phyloP scores from a whole-genome alignment of 768 basidiomycete species.

The Tulasnella sp. region DNA sequence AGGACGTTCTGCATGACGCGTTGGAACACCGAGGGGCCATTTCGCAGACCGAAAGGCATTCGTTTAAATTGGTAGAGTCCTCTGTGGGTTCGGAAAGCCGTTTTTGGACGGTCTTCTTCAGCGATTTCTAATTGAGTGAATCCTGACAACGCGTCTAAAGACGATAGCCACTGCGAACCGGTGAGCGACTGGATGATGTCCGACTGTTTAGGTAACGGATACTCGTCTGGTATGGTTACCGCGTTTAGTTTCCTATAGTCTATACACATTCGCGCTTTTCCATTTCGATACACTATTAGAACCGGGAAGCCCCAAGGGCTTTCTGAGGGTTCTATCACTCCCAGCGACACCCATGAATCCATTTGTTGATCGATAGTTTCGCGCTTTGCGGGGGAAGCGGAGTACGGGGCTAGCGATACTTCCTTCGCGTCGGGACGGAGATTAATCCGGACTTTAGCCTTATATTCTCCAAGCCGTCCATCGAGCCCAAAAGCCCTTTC shows the following conservation, averaged over 20 bases:
- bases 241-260: too few relatives aligned
- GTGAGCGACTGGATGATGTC: too few relatives aligned
- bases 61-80: conserved; percentile 50
- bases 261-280: conserved; percentile 47
- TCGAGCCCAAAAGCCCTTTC: conserved; percentile 44
- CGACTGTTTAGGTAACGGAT: too few relatives aligned
- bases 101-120: conserved; percentile 43
- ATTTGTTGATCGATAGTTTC: conserved; percentile 43
- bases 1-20: conserved; percentile 49
- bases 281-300: conserved; percentile 47
- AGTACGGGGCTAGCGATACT: conserved; percentile 40
- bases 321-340: conserved; percentile 48
- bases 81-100: conserved; percentile 48
- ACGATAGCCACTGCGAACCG: conserved; percentile 32
- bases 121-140: conserved; percentile 49
- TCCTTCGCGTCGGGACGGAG: conserved; percentile 40
- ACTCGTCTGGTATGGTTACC: too few relatives aligned
- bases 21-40: conserved; percentile 50
- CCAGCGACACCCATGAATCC: conserved; percentile 44
- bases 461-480: conserved; percentile 43
- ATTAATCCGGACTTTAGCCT: conserved; percentile 40
- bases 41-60: conserved; percentile 50
- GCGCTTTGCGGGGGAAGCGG: conserved; percentile 39
- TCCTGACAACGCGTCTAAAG: conserved; percentile 47
- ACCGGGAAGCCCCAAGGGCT: conserved; percentile 48